Evolutionary conservation across 768 basidiomycete species (phyloP), one percentile per base, ranked within the genome.

Genomic region (Crassisporium funariophilum): DNA sequence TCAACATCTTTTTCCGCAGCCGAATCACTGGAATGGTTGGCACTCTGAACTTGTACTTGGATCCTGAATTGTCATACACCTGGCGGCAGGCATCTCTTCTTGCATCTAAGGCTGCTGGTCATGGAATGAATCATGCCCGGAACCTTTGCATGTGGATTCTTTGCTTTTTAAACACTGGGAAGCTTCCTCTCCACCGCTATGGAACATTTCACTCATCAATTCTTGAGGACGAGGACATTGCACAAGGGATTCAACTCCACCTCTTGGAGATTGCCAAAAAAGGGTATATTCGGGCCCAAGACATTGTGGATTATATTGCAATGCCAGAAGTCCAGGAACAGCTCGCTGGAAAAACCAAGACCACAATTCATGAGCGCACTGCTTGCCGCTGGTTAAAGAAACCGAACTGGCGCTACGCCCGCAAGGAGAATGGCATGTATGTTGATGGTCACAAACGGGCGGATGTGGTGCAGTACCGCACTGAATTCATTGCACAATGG

Each of bases 391-490:
- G 68, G 70, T 52, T 79, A 2, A 42, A 61, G 4, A 65, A 57
- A 8, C 31, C 74, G 8, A 63, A 56, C 1, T 73, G 60, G 54
- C 57, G 54, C 2, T 75, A 63, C 45, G 22, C 35, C 1, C 35
- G 51, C 12, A 57, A 58, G 23, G 44, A 56, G 16, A 69, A 65
- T 20, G 70, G 68, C 0, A 65, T 65, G 61, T 75, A 71, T 34
- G 52, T 67, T 36, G 70, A 73, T 53, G 65, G 73, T 0, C 71
- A 71, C 55, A 62, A 71, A 46, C 29, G 55, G 0, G 56, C 56
- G 12, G 69, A 73, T 63, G 66, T 74, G 13, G 62, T 69, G 1
- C 33, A 46, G 9, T 73, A 73, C 46, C 54, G 57, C 7, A 44
- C 68, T 19, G 46, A 52, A 20, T 61, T 63, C 36, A 33, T 61